These are phyloP conservation scores for Amylocarpus encephaloides DNA, from an alignment of 2,329 filamentous ascomycete species.

Conservation along the genomic window DNA sequence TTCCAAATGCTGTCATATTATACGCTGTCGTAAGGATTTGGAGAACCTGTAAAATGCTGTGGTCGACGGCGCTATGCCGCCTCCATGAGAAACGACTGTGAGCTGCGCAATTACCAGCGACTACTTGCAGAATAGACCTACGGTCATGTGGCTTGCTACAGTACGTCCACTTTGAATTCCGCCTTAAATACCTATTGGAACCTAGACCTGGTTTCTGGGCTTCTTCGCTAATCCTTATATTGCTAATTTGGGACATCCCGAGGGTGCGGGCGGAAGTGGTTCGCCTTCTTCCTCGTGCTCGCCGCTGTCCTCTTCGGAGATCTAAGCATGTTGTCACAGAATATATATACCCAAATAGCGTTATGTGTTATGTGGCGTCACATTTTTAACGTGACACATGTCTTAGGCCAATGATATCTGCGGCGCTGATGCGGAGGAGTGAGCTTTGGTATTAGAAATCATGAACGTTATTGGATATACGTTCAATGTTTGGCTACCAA, in stretches of 20 bases:
- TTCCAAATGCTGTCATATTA: too few species aligned
- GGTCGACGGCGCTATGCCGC: too few species aligned
- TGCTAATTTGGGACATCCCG: constrained; percentile 33
- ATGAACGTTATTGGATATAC: constrained; percentile 42
- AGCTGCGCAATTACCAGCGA: constrained; percentile 49
- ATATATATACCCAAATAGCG: too few species aligned
- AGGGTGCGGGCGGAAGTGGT: constrained; percentile 20
- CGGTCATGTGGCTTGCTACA: constrained; percentile 31
- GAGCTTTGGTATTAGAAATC: constrained; percentile 43
- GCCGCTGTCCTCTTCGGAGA: constrained; percentile 34
- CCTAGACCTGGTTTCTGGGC: constrained; percentile 26
- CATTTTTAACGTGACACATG: too few species aligned
- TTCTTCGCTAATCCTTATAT: constrained; percentile 32
- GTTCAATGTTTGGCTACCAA: constrained; percentile 39
- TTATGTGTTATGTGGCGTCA: too few species aligned
- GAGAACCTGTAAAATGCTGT: too few species aligned
- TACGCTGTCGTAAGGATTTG: too few species aligned
- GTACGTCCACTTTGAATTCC: constrained; percentile 7
- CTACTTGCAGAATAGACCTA: constrained; percentile 32
- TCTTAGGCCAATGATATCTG: constrained; percentile 44
- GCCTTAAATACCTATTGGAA: background rate
- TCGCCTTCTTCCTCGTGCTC: constrained; percentile 34
- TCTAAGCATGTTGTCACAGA: too few species aligned
- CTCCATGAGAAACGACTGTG: too few species aligned
- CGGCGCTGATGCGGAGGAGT: constrained; percentile 40